These are phyloP conservation scores for Rhazya stricta DNA, from an alignment of 257 asterid species.

Conservation along the genomic window DNA sequence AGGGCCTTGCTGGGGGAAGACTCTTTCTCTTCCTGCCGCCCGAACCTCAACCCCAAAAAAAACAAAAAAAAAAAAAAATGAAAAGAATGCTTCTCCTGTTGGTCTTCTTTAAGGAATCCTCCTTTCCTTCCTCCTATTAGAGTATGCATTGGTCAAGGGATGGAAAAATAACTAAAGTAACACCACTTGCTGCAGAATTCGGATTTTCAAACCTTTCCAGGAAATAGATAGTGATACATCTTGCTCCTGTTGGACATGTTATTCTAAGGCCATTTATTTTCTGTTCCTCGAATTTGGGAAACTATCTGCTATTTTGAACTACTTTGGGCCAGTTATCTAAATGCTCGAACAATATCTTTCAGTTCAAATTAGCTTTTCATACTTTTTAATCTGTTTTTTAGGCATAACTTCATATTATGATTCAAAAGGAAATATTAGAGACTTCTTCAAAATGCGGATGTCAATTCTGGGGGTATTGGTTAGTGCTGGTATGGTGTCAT, in stretches of 20 bases:
- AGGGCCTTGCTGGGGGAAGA: background rate
- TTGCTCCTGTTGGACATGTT: background rate
- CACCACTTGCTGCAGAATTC: background rate
- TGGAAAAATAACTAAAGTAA: background rate
- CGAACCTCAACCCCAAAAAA: too few species aligned
- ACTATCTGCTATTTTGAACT: background rate
- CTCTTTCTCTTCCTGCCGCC: too few species aligned
- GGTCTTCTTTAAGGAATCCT: too few species aligned
- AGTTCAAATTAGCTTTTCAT: background rate
- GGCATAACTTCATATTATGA: conserved; percentile 84
- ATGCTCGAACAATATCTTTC: background rate
- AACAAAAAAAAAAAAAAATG: too few species aligned
- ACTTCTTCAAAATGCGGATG: conserved; percentile 57
- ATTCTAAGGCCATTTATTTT: background rate
- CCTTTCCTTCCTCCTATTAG: background rate
- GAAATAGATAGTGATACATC: background rate
- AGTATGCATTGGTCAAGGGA: background rate
- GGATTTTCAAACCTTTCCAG: background rate
- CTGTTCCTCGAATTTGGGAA: background rate
- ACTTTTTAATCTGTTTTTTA: conserved; percentile 27
- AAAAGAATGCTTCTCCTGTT: too few species aligned
- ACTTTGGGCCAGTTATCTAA: background rate
- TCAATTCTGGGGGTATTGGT: conserved; percentile 52
- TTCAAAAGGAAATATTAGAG: conserved; percentile 62
- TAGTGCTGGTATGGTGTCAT: conserved; percentile 72